Evolutionary conservation across 2,329 filamentous ascomycete species (phyloP).

Genomic region (Microcera coccophila): DNA sequence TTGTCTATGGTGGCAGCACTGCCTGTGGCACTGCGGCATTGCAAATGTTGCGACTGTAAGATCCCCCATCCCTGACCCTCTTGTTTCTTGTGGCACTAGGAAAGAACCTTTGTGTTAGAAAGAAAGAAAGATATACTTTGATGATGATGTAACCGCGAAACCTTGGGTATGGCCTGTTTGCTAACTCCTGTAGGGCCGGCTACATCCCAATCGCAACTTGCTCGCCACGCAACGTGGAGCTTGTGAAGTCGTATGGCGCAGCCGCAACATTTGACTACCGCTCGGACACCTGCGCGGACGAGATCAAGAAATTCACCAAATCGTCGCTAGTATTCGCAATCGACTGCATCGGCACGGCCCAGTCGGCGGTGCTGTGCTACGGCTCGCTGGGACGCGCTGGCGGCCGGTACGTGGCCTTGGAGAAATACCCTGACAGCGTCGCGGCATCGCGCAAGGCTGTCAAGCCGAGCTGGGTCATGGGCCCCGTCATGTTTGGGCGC

Average conservation of each 20-base stretch:
- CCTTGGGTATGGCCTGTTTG: too few relatives aligned
- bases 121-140: too few relatives aligned
- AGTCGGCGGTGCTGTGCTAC: slow-evolving; percentile 37
- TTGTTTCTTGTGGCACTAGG: too few relatives aligned
- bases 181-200: slow-evolving; percentile 40
- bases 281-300: slow-evolving; percentile 29
- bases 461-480: slow-evolving; percentile 4
- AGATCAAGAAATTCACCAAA: slow-evolving; percentile 36
- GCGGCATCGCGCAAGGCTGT: background rate
- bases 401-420: slow-evolving; percentile 36
- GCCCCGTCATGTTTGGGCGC: too few relatives aligned
- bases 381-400: slow-evolving; percentile 34
- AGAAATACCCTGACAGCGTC: slow-evolving; percentile 27
- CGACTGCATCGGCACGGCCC: slow-evolving; percentile 39
- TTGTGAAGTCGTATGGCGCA: slow-evolving; percentile 42
- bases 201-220: slow-evolving; percentile 42
- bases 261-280: slow-evolving; percentile 44
- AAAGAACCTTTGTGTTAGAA: too few relatives aligned
- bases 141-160: too few relatives aligned
- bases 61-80: too few relatives aligned
- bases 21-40: slow-evolving; percentile 40
- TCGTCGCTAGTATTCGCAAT: slow-evolving; percentile 37
- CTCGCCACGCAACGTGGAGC: slow-evolving; percentile 39
- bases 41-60: too few relatives aligned
- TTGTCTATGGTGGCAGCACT: slow-evolving; percentile 45